Conservation (phyloP, 202 grass and related monocot species). For the Setaria italica region DNA sequence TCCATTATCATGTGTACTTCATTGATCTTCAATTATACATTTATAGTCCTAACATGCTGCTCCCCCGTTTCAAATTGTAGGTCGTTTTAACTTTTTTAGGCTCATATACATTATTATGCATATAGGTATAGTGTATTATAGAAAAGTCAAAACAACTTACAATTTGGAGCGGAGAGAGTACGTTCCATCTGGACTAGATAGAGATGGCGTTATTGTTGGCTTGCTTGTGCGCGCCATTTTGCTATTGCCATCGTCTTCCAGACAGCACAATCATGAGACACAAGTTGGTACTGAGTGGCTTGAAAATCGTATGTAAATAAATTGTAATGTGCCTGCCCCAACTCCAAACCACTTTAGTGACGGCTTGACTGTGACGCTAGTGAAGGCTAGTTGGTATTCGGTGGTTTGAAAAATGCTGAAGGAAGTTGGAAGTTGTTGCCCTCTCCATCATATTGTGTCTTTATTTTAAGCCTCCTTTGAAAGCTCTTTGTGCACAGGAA, state of each 20-base stretch:
- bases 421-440: neutral
- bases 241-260: neutral
- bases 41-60: no score
- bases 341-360: conserved; percentile 22
- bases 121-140: no score
- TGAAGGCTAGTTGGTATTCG: neutral
- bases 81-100: no score
- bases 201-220: neutral
- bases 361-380: conserved; percentile 14
- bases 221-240: neutral
- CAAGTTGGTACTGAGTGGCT: conserved; percentile 28
- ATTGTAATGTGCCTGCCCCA: neutral
- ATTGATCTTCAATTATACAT: neutral
- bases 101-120: no score
- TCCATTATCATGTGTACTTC: neutral
- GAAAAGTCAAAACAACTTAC: no score
- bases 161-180: no score
- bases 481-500: neutral
- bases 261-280: neutral
- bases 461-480: neutral
- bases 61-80: no score
- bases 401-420: neutral
- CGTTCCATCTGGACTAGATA: neutral
- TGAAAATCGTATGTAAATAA: neutral
- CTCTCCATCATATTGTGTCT: neutral